phyloP scores from a whole-genome alignment of 495 filamentous ascomycete genomes.

The Evernia prunastri region DNA sequence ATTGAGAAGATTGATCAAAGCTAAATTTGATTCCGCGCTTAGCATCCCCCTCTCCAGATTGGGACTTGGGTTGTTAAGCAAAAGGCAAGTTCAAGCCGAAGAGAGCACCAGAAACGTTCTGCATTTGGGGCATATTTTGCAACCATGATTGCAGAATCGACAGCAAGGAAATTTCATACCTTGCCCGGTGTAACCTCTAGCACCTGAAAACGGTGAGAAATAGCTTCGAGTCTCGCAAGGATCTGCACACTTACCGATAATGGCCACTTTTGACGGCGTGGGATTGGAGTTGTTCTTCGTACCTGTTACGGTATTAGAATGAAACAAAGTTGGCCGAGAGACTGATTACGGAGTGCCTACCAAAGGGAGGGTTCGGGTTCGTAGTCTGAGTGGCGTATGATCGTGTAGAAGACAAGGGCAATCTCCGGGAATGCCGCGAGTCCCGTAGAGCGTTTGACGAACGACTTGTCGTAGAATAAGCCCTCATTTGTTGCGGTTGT shows the following conservation, averaged over 20 bases:
- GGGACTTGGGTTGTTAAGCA: not conserved
- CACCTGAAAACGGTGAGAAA: slow-evolving; percentile 27
- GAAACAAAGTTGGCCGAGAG: not conserved
- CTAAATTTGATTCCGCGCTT: slow-evolving; percentile 25
- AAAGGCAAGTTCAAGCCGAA: not conserved
- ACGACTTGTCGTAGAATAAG: slow-evolving; percentile 50
- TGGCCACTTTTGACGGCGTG: slow-evolving; percentile 72
- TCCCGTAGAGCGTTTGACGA: slow-evolving; percentile 36
- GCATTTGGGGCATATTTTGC: not conserved
- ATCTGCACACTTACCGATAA: slow-evolving; percentile 55
- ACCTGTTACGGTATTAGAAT: not conserved
- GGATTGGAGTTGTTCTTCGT: slow-evolving; percentile 79
- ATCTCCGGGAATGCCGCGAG: slow-evolving; percentile 22
- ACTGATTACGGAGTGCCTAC: slow-evolving; percentile 31
- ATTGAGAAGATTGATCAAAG: slow-evolving; percentile 83
- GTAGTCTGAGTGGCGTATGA: slow-evolving; percentile 59
- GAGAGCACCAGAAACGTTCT: not conserved
- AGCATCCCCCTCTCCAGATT: not conserved
- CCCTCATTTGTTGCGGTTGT: slow-evolving; percentile 55
- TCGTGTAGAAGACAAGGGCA: slow-evolving; percentile 22
- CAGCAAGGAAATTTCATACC: not conserved
- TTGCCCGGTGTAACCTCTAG: slow-evolving; percentile 93
- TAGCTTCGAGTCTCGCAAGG: not conserved
- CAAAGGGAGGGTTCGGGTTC: slow-evolving; percentile 97
- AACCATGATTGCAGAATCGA: not conserved